These are phyloP conservation scores for Epicoccum sorghinum DNA, from an alignment of 2,329 filamentous ascomycete species.

Conservation along the genomic window DNA sequence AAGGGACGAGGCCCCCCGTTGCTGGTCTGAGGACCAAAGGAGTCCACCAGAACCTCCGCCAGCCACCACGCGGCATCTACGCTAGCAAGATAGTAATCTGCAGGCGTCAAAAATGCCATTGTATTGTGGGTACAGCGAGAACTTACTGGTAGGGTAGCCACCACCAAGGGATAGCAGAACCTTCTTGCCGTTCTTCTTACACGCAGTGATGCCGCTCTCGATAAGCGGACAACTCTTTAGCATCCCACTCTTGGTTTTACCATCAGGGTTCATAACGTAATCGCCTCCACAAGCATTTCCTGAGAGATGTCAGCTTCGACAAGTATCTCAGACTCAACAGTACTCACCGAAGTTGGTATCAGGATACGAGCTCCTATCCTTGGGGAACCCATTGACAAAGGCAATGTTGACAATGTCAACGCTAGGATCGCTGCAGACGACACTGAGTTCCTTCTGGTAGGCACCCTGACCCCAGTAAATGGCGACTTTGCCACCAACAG, in stretches of 20 bases:
- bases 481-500: constrained; percentile 56
- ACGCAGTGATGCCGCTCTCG: constrained; percentile 36
- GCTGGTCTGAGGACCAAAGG: constrained; percentile 54
- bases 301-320: constrained; percentile 11
- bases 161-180: constrained; percentile 57
- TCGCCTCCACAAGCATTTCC: constrained; percentile 52
- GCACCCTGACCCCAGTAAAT: constrained; percentile 64
- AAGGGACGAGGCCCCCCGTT: constrained; percentile 55
- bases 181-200: constrained; percentile 44
- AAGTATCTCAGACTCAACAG: neutral
- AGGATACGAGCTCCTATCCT: constrained; percentile 55
- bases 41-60: constrained; percentile 57
- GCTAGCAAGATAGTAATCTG: constrained; percentile 52
- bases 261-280: constrained; percentile 46
- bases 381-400: constrained; percentile 62
- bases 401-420: constrained; percentile 63
- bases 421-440: constrained; percentile 58
- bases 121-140: neutral
- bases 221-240: constrained; percentile 54
- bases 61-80: constrained; percentile 52
- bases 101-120: constrained; percentile 22
- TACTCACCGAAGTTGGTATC: constrained; percentile 60
- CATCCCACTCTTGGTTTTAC: constrained; percentile 47
- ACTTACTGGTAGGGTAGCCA: constrained; percentile 25
- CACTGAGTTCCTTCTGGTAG: constrained; percentile 54